Percentiles rank a stretch among this genome's conserved stretches.
Evolutionary conservation across 805 yeast species (phyloP).

Genomic region (Lipomyces sp.): DNA sequence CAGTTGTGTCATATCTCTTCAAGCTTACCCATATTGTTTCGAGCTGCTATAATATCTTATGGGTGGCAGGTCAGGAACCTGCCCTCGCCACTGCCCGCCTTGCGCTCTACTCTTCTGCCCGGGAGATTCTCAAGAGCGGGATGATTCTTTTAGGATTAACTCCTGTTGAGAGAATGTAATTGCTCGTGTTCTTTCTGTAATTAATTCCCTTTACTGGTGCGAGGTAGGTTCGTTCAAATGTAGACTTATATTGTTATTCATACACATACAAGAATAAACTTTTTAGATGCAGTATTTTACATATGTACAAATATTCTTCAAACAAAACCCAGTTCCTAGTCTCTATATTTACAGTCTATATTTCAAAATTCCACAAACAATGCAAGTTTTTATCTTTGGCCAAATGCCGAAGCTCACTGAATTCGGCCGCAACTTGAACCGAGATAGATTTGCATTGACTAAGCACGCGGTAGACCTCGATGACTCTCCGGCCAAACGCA

Average conservation of each 20-base stretch:
- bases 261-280: neutral
- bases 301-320: neutral
- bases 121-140: constrained; percentile 88
- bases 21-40: constrained; percentile 91
- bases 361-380: constrained; percentile 9
- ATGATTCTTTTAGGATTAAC: constrained; percentile 88
- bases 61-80: constrained; percentile 95
- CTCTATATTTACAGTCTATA: constrained; percentile 5
- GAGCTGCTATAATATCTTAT: constrained; percentile 90
- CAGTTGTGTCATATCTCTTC: constrained; percentile 91
- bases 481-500: constrained; percentile 23
- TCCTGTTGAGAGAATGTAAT: constrained; percentile 97
- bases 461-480: constrained; percentile 8
- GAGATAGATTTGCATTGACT: neutral
- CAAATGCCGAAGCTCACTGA: constrained; percentile 12
- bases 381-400: neutral
- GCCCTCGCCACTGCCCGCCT: constrained; percentile 87
- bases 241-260: neutral
- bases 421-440: constrained; percentile 6
- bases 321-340: neutral
- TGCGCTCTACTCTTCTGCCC: constrained; percentile 87
- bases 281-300: neutral
- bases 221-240: neutral
- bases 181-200: neutral
- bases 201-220: neutral